Percentiles rank a stretch among this genome's conserved stretches.
phyloP scores from a whole-genome alignment of 2,329 filamentous ascomycete species.

The Aureobasidium sp. region DNA sequence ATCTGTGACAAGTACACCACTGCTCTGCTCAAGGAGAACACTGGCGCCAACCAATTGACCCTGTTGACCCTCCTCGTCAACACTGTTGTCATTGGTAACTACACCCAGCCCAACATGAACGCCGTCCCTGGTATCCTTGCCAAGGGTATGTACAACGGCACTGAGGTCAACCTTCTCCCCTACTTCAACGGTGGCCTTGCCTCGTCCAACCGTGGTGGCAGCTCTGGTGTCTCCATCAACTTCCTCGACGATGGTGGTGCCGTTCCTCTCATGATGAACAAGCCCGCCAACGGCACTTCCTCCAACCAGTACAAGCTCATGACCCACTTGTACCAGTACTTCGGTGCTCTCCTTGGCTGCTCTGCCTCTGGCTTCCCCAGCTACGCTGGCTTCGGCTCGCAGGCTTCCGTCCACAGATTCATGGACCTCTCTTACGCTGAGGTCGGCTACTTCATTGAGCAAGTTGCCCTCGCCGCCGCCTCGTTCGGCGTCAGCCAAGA shows the following conservation, averaged over 20 bases:
- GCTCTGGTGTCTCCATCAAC: conserved; percentile 45
- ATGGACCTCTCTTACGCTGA: conserved; percentile 50
- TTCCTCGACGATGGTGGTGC: conserved; percentile 56
- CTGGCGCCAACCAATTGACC: conserved; percentile 50
- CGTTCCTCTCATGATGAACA: conserved; percentile 49
- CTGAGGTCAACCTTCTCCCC: conserved; percentile 49
- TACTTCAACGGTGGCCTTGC: conserved; percentile 53
- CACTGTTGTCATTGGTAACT: conserved; percentile 54
- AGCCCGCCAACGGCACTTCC: conserved; percentile 43
- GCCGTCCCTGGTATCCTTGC: conserved; percentile 53
- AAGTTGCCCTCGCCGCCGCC: conserved; percentile 50
- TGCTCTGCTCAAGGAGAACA: conserved; percentile 53
- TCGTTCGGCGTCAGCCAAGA: conserved; percentile 53
- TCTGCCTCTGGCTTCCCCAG: conserved; percentile 43
- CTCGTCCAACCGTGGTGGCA: conserved; percentile 48
- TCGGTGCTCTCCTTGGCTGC: conserved; percentile 53
- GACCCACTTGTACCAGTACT: conserved; percentile 57
- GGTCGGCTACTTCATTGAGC: conserved; percentile 53
- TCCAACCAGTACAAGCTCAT: conserved; percentile 52
- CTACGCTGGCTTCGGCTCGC: conserved; percentile 42
- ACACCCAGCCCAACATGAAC: conserved; percentile 42
- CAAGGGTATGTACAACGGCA: conserved; percentile 43
- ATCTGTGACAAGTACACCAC: conserved; percentile 61
- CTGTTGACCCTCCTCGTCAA: conserved; percentile 54
- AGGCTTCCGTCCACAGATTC: conserved; percentile 50